phyloP scores from a whole-genome alignment of 1,284 basidiomycete genomes.

The Pyrrhoderma noxium region DNA sequence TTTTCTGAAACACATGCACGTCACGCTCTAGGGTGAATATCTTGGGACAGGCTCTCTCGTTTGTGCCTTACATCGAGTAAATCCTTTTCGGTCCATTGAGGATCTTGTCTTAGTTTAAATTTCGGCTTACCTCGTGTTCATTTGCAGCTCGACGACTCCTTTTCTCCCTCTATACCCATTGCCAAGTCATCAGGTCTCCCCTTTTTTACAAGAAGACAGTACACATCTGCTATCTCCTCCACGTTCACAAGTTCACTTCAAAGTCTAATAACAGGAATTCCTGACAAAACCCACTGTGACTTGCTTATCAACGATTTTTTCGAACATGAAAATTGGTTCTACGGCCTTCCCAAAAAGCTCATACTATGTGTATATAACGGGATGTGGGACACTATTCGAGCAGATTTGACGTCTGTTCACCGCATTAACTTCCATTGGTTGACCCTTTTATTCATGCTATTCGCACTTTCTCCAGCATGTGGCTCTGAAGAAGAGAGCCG shows the following conservation, averaged over 20 bases:
- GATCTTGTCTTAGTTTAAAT: not conserved
- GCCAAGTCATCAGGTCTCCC: conserved; percentile 8
- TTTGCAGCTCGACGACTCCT: conserved; percentile 24
- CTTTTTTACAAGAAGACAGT: conserved; percentile 7
- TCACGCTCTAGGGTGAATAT: conserved; percentile 22
- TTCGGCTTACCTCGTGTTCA: not conserved
- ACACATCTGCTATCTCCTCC: conserved; percentile 19
- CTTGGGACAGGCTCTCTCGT: conserved; percentile 27
- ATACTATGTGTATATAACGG: conserved; percentile 34
- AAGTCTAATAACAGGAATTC: conserved; percentile 33
- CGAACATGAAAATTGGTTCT: conserved; percentile 41
- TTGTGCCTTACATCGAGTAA: conserved; percentile 27
- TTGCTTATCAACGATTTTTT: conserved; percentile 36
- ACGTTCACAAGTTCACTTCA: conserved; percentile 29
- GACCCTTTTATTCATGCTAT: conserved; percentile 39
- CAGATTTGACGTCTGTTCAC: conserved; percentile 27
- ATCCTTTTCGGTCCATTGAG: not conserved
- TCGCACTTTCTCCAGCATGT: conserved; percentile 33
- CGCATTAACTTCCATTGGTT: conserved; percentile 44
- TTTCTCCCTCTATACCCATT: conserved; percentile 18
- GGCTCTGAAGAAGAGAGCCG: conserved; percentile 25
- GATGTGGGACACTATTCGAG: conserved; percentile 40
- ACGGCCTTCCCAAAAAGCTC: conserved; percentile 43
- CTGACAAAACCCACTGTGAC: conserved; percentile 29
- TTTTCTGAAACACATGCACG: not conserved